Conservation (phyloP, 331 rosid species). For the Prunus yedoensis region DNA sequence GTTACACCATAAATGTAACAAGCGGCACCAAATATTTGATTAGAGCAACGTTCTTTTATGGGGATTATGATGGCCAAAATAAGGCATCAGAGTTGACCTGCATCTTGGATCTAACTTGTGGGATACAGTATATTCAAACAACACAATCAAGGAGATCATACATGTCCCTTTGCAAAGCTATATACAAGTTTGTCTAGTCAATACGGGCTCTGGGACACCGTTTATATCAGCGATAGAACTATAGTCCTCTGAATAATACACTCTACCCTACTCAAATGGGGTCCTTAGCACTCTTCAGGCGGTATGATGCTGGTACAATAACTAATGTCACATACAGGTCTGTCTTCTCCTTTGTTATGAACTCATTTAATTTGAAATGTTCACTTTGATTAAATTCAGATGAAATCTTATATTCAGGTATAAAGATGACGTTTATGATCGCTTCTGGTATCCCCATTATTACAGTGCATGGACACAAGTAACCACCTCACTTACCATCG, state of each 20-base stretch:
- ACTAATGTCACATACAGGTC: conserved; percentile 29
- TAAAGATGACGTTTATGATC: conserved; percentile 47
- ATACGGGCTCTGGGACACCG: conserved; percentile 34
- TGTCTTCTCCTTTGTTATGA: not conserved
- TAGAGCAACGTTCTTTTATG: conserved; percentile 51
- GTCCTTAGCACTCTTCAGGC: conserved; percentile 22
- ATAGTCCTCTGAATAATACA: conserved; percentile 30
- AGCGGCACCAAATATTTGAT: conserved; percentile 37
- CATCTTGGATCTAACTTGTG: conserved; percentile 44
- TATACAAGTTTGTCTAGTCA: conserved; percentile 37
- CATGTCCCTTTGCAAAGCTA: conserved; percentile 30
- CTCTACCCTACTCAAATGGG: conserved; percentile 22
- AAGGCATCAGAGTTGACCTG: conserved; percentile 31
- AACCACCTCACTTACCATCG: conserved; percentile 7
- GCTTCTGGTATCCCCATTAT: conserved; percentile 20
- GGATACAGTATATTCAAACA: conserved; percentile 19
- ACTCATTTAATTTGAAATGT: not conserved
- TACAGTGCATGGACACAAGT: not conserved
- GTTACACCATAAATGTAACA: conserved; percentile 36
- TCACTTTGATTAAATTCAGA: not conserved
- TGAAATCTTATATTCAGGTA: conserved; percentile 31
- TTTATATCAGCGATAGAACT: conserved; percentile 52
- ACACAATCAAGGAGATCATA: conserved; percentile 39
- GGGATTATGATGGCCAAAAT: conserved; percentile 38
- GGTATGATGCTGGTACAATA: conserved; percentile 28